Conservation (phyloP, 768 basidiomycete species). For the Lactifluus volemus region DNA sequence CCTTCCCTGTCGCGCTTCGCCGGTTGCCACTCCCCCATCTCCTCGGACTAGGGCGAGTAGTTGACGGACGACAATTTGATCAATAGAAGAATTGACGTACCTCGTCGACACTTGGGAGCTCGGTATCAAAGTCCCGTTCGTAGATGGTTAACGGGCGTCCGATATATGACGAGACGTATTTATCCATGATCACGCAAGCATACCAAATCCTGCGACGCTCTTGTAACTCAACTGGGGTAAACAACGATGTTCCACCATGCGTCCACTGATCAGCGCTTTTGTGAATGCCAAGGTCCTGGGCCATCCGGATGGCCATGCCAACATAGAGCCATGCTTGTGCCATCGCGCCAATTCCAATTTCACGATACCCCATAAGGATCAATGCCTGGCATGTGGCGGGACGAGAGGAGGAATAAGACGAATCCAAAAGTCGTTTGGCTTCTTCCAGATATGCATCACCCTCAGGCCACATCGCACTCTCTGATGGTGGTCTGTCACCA, state of each 20-base stretch:
- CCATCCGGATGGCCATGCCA: conserved; percentile 90
- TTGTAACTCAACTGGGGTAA: conserved; percentile 52
- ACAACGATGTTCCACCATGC: conserved; percentile 44
- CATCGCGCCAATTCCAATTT: conserved; percentile 86
- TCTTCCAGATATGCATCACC: conserved; percentile 63
- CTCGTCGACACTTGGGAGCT: conserved; percentile 52
- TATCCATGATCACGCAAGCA: conserved; percentile 70
- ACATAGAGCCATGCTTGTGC: conserved; percentile 79
- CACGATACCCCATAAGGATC: conserved; percentile 73
- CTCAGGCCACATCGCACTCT: conserved; percentile 69
- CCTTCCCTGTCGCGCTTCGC: conserved; percentile 30
- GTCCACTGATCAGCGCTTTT: conserved; percentile 73
- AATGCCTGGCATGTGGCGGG: conserved; percentile 73
- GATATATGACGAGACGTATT: conserved; percentile 73
- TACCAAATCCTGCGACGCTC: conserved; percentile 72
- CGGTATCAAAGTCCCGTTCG: conserved; percentile 70
- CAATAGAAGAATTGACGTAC: conserved; percentile 27
- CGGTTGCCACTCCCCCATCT: conserved; percentile 46
- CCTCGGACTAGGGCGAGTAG: conserved; percentile 44
- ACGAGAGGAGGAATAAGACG: conserved; percentile 59
- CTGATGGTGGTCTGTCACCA: conserved; percentile 31
- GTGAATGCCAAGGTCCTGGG: conserved; percentile 81
- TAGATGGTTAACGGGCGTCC: conserved; percentile 69
- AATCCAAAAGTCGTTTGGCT: conserved; percentile 60
- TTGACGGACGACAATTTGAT: not conserved